phyloP scores from a whole-genome alignment of 1,284 basidiomycete species.

The Afroboletus lepidellus region DNA sequence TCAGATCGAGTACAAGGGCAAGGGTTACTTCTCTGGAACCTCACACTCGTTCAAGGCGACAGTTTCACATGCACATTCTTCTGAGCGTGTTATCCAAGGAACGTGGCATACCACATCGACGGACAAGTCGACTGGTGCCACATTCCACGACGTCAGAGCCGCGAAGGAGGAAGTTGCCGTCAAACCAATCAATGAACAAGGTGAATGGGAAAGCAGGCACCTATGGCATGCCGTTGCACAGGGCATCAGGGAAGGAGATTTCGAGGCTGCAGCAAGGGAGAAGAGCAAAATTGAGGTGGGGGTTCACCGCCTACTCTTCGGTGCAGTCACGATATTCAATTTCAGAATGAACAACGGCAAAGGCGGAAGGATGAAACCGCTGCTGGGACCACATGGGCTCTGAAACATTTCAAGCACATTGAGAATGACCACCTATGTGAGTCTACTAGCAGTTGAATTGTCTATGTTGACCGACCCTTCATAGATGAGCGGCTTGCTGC shows the following conservation, averaged over 20 bases:
- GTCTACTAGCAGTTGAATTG: conserved; percentile 26
- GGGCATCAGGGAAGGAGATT: conserved; percentile 90
- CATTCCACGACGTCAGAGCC: conserved; percentile 64
- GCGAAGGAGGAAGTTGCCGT: conserved; percentile 78
- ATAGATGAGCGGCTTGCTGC: conserved; percentile 63
- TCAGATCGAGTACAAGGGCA: conserved; percentile 90
- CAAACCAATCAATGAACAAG: conserved; percentile 57
- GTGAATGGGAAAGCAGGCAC: conserved; percentile 83
- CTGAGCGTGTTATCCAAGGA: conserved; percentile 71
- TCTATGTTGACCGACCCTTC: conserved; percentile 2
- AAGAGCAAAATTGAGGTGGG: conserved; percentile 90
- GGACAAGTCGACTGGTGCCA: conserved; percentile 39
- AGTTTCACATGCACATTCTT: conserved; percentile 41
- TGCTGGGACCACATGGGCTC: conserved; percentile 69
- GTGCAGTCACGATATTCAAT: background rate
- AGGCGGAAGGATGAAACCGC: conserved; percentile 82
- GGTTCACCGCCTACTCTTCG: background rate
- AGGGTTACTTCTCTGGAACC: conserved; percentile 93
- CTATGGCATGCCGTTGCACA: conserved; percentile 89
- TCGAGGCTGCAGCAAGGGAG: conserved; percentile 86
- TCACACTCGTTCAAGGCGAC: conserved; percentile 90
- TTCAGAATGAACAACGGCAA: conserved; percentile 88
- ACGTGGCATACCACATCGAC: conserved; percentile 82
- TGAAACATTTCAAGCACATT: conserved; percentile 73
- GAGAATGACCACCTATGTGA: conserved; percentile 71